Percentiles rank a stretch among this genome's conserved stretches.
phyloP scores from a whole-genome alignment of 768 basidiomycete genomes.

The Lactifluus pinguis region DNA sequence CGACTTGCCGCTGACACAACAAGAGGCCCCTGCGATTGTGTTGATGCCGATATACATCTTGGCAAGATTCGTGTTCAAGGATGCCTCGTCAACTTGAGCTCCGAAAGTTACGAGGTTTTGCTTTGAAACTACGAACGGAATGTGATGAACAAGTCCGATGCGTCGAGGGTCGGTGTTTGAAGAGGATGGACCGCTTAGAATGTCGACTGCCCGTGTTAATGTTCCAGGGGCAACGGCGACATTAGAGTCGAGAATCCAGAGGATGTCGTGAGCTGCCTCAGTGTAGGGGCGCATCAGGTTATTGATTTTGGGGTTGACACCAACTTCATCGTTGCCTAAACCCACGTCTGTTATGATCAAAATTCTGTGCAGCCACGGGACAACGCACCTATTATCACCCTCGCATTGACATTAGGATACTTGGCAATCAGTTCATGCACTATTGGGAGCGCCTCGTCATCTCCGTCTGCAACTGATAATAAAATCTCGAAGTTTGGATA shows the following conservation, averaged over 20 bases:
- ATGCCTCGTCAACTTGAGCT: conserved; percentile 83
- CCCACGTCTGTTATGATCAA: not conserved
- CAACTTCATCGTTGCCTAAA: conserved; percentile 72
- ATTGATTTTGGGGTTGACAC: conserved; percentile 96
- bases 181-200: conserved; percentile 42
- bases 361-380: not conserved
- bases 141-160: conserved; percentile 88
- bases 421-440: conserved; percentile 69
- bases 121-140: conserved; percentile 71
- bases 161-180: conserved; percentile 29
- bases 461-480: conserved; percentile 80
- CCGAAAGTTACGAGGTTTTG: conserved; percentile 58
- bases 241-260: conserved; percentile 98
- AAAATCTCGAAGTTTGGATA: conserved; percentile 90
- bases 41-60: conserved; percentile 98
- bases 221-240: conserved; percentile 70
- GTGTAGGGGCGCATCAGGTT: conserved; percentile 84
- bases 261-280: conserved; percentile 74
- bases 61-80: conserved; percentile 94
- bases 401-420: conserved; percentile 68
- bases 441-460: conserved; percentile 79
- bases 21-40: conserved; percentile 80
- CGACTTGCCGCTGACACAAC: conserved; percentile 87
- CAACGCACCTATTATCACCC: conserved; percentile 63
- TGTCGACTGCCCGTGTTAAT: conserved; percentile 76